These are phyloP conservation scores for Coccomyxa subellipsoidea DNA, from an alignment of 163 green algal species.

Conservation along the genomic window DNA sequence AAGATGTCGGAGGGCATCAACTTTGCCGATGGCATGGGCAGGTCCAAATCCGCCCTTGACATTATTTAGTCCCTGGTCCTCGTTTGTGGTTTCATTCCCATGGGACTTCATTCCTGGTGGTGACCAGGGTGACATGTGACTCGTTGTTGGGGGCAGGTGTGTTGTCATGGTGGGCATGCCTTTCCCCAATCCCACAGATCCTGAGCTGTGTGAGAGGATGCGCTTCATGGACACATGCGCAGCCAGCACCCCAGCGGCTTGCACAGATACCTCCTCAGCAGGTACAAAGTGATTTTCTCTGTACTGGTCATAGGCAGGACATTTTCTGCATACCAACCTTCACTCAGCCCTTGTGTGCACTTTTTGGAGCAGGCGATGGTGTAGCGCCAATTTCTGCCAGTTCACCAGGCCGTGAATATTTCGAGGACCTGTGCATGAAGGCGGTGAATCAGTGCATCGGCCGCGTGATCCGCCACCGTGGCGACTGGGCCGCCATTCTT, in stretches of 20 bases:
- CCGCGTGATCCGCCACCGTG: slow-evolving; percentile 81
- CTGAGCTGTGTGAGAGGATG: slow-evolving; percentile 86
- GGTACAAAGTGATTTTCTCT: not conserved
- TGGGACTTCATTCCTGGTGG: too few species aligned
- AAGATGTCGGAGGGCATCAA: slow-evolving; percentile 99
- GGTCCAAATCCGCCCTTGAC: slow-evolving; percentile 31
- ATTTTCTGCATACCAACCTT: too few species aligned
- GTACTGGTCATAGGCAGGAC: too few species aligned
- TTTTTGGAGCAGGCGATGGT: not conserved
- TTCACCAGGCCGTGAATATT: slow-evolving; percentile 65
- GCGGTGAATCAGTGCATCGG: slow-evolving; percentile 97
- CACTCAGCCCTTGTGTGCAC: too few species aligned
- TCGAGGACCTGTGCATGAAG: slow-evolving; percentile 93
- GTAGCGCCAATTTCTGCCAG: not conserved
- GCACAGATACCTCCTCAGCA: slow-evolving; percentile 12
- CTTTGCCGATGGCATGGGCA: slow-evolving; percentile 93
- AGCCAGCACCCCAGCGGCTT: not conserved
- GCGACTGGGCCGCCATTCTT: slow-evolving; percentile 26
- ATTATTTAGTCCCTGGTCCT: too few species aligned
- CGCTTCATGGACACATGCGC: slow-evolving; percentile 50
- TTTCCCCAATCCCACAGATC: slow-evolving; percentile 88
- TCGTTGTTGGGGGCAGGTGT: slow-evolving; percentile 51
- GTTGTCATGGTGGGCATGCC: slow-evolving; percentile 93
- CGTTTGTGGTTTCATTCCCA: too few species aligned
- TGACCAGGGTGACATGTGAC: not conserved